These are phyloP conservation scores for Didymella lethalis DNA, from an alignment of 2,329 filamentous ascomycete genomes.

Conservation along the genomic window DNA sequence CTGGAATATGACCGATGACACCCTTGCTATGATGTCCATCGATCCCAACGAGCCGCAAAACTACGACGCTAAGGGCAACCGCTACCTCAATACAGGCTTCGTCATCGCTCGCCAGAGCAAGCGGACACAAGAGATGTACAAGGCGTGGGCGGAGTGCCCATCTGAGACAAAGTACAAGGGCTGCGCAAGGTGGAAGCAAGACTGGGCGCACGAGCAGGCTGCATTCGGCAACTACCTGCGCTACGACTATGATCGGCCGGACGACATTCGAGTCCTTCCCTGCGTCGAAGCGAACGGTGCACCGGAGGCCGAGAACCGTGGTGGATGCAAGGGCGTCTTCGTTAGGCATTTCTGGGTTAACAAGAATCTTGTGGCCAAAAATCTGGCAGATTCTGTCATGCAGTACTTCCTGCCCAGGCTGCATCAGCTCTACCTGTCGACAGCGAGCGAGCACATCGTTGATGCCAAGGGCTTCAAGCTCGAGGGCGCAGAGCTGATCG, in stretches of 20 bases:
- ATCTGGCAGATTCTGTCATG: conserved; percentile 47
- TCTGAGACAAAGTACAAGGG: conserved; percentile 45
- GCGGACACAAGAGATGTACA: conserved; percentile 50
- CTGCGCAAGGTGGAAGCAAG: conserved; percentile 47
- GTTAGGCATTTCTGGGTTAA: conserved; percentile 52
- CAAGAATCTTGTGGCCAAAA: conserved; percentile 44
- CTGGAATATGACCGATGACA: conserved; percentile 58
- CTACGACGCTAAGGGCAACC: conserved; percentile 52
- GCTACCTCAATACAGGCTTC: conserved; percentile 56
- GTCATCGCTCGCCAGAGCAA: conserved; percentile 54
- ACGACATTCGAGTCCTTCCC: conserved; percentile 49
- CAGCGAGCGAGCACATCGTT: conserved; percentile 41
- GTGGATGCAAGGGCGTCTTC: conserved; percentile 50
- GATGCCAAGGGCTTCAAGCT: conserved; percentile 48
- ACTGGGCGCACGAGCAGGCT: conserved; percentile 51
- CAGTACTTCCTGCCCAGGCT: conserved; percentile 48
- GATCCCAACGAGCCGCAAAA: conserved; percentile 56
- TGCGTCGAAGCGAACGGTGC: conserved; percentile 52
- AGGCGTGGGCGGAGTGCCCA: conserved; percentile 51
- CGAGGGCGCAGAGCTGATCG: conserved; percentile 44
- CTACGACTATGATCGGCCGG: conserved; percentile 49
- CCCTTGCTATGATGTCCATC: conserved; percentile 57
- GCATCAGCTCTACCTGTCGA: conserved; percentile 44
- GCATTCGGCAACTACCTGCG: conserved; percentile 52
- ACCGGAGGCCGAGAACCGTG: conserved; percentile 44